Base-by-base conservation (phyloP, 345 rosid species). In the Linum tenue region DNA sequence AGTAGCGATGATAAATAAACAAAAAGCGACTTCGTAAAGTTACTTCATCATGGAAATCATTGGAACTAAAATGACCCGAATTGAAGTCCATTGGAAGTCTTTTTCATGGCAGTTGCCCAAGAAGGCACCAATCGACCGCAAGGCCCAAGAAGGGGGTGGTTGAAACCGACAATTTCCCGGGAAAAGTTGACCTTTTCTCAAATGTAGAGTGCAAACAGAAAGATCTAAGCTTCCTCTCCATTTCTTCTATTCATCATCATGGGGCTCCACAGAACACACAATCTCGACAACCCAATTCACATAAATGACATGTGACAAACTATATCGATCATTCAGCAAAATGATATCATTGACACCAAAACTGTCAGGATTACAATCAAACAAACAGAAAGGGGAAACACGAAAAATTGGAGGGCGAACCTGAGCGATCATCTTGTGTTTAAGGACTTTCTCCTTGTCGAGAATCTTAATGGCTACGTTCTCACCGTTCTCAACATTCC, bases 361-460 rank as follows among this genome's bases (percentile, higher is more conserved):
- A 67, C 55, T 40, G 31, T 22, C 31, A 22, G 31, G 31, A 22
- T 22, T 8, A 16, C 16, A 56, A 63, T 69, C 22, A 5, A 40
- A 67, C 2, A 16, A 17, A 53, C 5, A 37, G 31, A 14, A 42
- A 39, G 11, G 2, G 3, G 2, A 17, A 41, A 7, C 1, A 66
- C 0, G 9, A 7, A 15, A 5, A 15, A 7, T 56, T 60, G 4
- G n/a, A 17, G 38, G 12, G 9, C 22, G 39, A 64, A 94, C 99
- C 95, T 91, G 97, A 73, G 81, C 86, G 65, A 95, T 91, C 96
- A 91, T 95, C 72, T 95, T 95, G 66, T 83, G 89, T 69, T 85
- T 91, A 37, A 85, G 70, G 63, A 95, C 88, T 68, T 91, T 95
- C 68, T 95, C 99, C 73, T 95, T 95, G 60, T 95, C 96, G 1